Evolutionary conservation across 306 rosid genomes (phyloP).

Genomic region (Vachellia collinsii): DNA sequence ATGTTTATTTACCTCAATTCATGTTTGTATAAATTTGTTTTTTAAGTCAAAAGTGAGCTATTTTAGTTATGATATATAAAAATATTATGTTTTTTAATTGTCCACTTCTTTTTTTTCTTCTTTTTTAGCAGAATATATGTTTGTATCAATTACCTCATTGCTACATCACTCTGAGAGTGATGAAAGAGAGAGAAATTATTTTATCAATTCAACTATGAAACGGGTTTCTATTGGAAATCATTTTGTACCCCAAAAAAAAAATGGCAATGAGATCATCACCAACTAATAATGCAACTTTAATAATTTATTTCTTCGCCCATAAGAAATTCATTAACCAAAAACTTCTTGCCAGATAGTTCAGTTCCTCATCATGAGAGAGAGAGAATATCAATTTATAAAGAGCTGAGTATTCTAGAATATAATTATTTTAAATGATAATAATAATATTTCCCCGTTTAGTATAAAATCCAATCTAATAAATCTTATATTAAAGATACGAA

Average conservation of each 20-base stretch:
- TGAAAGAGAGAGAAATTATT: background rate
- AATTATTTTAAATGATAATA: no score
- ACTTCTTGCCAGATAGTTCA: background rate
- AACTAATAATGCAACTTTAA: conserved; percentile 10
- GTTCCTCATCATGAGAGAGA: background rate
- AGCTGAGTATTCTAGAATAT: no score
- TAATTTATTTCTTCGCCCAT: background rate
- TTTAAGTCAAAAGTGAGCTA: no score
- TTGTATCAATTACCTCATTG: background rate
- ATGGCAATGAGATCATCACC: conserved; percentile 12
- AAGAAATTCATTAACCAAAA: background rate
- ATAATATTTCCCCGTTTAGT: no score
- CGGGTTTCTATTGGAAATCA: background rate
- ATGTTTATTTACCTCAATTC: no score
- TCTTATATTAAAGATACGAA: no score
- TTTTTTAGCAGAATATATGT: background rate
- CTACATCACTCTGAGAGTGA: background rate
- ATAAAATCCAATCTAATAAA: no score
- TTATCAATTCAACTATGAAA: background rate
- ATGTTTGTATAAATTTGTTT: no score
- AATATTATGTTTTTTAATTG: no score
- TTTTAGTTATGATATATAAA: no score
- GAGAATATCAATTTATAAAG: background rate
- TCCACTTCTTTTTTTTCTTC: no score
- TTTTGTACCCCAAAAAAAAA: background rate